phyloP scores from a whole-genome alignment of 352 stramenopile genomes.

The Phytophthora brassicae region DNA sequence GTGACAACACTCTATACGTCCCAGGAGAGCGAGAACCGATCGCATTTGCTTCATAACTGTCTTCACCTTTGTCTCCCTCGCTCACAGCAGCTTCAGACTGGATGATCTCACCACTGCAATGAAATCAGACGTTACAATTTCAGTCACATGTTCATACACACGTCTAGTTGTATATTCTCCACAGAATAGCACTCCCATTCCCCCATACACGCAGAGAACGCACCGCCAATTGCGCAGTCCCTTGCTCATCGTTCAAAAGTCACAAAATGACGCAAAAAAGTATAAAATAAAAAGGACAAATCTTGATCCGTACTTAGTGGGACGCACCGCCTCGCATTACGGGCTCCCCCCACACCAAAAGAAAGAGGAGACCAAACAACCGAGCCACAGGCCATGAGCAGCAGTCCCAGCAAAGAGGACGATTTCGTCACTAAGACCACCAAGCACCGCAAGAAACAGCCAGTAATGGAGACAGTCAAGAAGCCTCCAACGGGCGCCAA shows the following conservation, averaged over 20 bases:
- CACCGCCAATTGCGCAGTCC: slow-evolving; percentile 47
- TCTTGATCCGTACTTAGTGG: slow-evolving; percentile 17
- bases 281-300: slow-evolving; percentile 5
- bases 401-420: slow-evolving; percentile 48
- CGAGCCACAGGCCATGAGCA: slow-evolving; percentile 31
- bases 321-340: background rate
- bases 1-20: background rate
- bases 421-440: slow-evolving; percentile 80
- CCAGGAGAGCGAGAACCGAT: background rate
- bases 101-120: slow-evolving; percentile 39
- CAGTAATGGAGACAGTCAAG: slow-evolving; percentile 22
- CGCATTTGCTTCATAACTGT: background rate
- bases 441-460: slow-evolving; percentile 73
- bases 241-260: slow-evolving; percentile 23
- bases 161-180: background rate
- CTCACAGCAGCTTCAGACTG: background rate
- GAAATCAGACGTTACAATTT: background rate
- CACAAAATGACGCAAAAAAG: background rate
- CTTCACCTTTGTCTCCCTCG: background rate
- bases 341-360: slow-evolving; percentile 19
- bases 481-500: slow-evolving; percentile 19
- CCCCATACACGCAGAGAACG: slow-evolving; percentile 8
- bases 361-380: slow-evolving; percentile 17
- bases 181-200: background rate
- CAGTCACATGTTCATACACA: background rate